phyloP scores from a whole-genome alignment of 768 basidiomycete species.

The Agaricus blazei region DNA sequence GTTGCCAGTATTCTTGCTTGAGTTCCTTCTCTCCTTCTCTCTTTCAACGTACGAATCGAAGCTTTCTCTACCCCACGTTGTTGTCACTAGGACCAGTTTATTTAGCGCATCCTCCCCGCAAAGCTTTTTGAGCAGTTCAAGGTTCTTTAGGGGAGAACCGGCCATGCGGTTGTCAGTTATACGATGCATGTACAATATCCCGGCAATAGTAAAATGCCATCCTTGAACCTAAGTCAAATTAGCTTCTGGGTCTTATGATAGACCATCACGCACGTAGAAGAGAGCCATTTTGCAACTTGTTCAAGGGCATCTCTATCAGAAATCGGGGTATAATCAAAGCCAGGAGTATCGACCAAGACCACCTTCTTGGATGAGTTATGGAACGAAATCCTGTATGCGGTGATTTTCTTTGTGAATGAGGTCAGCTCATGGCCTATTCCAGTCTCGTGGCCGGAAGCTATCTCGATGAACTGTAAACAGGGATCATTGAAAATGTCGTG shows the following conservation, averaged over 20 bases:
- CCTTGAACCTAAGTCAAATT: neutral
- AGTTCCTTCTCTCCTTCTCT: neutral
- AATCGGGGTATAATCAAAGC: neutral
- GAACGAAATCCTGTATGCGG: neutral
- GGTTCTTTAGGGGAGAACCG: neutral
- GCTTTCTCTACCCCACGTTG: neutral
- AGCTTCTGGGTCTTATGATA: neutral
- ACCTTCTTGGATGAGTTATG: neutral
- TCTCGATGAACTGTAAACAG: neutral
- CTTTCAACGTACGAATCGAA: neutral
- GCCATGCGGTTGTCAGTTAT: neutral
- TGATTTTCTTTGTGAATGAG: neutral
- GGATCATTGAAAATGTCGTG: neutral
- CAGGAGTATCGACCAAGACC: neutral
- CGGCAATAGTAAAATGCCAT: neutral
- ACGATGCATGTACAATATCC: neutral
- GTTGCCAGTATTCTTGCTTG: neutral
- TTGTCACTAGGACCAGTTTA: neutral
- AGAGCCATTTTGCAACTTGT: no score
- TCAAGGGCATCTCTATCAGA: neutral
- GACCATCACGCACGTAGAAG: neutral
- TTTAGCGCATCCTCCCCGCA: neutral
- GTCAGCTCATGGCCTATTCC: neutral
- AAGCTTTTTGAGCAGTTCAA: neutral
- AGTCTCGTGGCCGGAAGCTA: neutral